These are phyloP conservation scores for Torulaspora gathmanii DNA, from an alignment of 805 yeast species.

Conservation along the genomic window DNA sequence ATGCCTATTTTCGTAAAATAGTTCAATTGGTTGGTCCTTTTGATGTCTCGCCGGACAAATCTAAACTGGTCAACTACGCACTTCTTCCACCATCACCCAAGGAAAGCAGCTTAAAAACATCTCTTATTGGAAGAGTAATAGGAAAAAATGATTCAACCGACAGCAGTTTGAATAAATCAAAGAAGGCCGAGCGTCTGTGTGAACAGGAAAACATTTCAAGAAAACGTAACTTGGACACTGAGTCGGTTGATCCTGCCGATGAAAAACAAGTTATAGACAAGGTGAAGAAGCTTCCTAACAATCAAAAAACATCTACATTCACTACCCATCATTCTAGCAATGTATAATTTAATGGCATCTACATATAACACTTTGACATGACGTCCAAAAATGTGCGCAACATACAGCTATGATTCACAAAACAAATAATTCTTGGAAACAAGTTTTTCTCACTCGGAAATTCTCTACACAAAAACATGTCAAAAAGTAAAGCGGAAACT, in stretches of 20 bases:
- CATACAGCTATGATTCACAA: no score
- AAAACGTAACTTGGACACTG: conserved; percentile 12
- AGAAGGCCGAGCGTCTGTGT: background rate
- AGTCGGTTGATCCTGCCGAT: background rate
- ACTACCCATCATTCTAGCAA: background rate
- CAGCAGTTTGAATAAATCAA: background rate
- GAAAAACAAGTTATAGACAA: background rate
- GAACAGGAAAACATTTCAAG: conserved; percentile 6
- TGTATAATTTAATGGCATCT: conserved; percentile 3
- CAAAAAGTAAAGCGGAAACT: background rate
- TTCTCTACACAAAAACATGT: background rate
- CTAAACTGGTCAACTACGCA: conserved; percentile 23
- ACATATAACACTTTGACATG: no score
- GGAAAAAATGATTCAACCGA: background rate
- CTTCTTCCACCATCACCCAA: conserved; percentile 9
- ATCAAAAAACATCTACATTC: conserved; percentile 3
- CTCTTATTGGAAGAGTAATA: background rate
- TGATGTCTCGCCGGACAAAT: conserved; percentile 28
- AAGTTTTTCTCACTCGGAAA: no score
- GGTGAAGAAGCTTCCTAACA: conserved; percentile 4
- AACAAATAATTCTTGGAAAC: no score
- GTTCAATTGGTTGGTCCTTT: conserved; percentile 45
- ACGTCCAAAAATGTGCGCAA: background rate
- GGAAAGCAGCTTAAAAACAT: background rate
- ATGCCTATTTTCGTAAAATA: conserved; percentile 47